phyloP scores from a whole-genome alignment of 768 basidiomycete genomes.

The Tylopilus subfusipes region DNA sequence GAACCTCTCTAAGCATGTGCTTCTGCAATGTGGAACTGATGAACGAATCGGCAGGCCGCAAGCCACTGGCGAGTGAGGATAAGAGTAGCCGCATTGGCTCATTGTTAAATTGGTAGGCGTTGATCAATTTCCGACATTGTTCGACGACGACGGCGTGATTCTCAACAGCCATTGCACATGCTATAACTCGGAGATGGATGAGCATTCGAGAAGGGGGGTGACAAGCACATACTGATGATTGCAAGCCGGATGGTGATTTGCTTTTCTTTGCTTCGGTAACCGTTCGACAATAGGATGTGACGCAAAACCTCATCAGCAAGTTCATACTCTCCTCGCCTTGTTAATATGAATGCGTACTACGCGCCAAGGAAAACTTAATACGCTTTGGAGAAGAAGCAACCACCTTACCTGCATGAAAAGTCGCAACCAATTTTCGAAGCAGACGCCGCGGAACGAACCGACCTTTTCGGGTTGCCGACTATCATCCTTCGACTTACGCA shows the following conservation, averaged over 20 bases:
- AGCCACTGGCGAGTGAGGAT: constrained; percentile 68
- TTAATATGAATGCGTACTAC: constrained; percentile 74
- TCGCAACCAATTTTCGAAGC: constrained; percentile 81
- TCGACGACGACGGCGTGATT: constrained; percentile 61
- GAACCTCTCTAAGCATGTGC: constrained; percentile 77
- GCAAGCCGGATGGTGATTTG: constrained; percentile 76
- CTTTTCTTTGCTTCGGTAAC: constrained; percentile 56
- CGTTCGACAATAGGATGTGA: constrained; percentile 72
- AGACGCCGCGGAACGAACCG: constrained; percentile 74
- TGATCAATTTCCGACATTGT: constrained; percentile 73
- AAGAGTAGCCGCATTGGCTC: constrained; percentile 78
- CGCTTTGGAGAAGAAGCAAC: neutral
- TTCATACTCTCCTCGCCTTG: constrained; percentile 58
- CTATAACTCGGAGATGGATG: constrained; percentile 37
- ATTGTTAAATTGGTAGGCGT: constrained; percentile 78
- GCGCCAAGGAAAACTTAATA: neutral
- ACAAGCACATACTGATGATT: constrained; percentile 54
- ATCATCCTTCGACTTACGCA: constrained; percentile 46
- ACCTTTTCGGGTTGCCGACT: constrained; percentile 43
- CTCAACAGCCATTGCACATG: constrained; percentile 63
- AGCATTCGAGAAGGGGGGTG: neutral
- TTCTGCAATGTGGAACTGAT: constrained; percentile 79
- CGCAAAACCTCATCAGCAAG: constrained; percentile 71
- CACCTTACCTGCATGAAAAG: constrained; percentile 75
- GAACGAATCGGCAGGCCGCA: constrained; percentile 70